phyloP scores from a whole-genome alignment of 1,139 yeast genomes.

The Suhomyces anneliseae region DNA sequence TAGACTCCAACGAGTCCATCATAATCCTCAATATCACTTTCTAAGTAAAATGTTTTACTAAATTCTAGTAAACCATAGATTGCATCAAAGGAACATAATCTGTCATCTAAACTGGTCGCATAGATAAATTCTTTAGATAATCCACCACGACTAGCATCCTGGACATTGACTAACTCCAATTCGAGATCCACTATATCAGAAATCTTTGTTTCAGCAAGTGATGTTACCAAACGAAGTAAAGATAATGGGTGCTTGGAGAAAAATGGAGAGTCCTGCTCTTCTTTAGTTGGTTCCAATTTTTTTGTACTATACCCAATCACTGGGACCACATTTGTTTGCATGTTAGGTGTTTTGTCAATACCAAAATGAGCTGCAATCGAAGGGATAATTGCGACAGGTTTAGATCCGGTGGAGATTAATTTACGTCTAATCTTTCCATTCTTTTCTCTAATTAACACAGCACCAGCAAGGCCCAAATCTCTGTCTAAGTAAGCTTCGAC shows the following conservation, averaged over 20 bases:
- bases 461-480: conserved; percentile 50
- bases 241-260: conserved; percentile 39
- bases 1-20: conserved; percentile 39
- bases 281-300: conserved; percentile 14
- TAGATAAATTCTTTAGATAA: conserved; percentile 39
- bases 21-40: conserved; percentile 19
- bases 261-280: conserved; percentile 39
- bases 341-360: conserved; percentile 34
- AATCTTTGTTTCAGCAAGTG: conserved; percentile 28
- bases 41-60: conserved; percentile 17
- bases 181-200: conserved; percentile 35
- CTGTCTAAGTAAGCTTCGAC: conserved; percentile 42
- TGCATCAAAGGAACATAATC: conserved; percentile 46
- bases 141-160: conserved; percentile 44
- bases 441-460: conserved; percentile 30
- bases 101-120: conserved; percentile 47
- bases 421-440: conserved; percentile 26
- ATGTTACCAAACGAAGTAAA: conserved; percentile 36
- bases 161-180: conserved; percentile 44
- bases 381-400: conserved; percentile 46
- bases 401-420: conserved; percentile 38
- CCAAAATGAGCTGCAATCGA: conserved; percentile 44
- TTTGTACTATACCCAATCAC: conserved; percentile 35
- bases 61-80: conserved; percentile 35
- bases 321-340: conserved; percentile 45